Base-by-base conservation (phyloP, 768 basidiomycete genomes). In the Boletus fagicola region DNA sequence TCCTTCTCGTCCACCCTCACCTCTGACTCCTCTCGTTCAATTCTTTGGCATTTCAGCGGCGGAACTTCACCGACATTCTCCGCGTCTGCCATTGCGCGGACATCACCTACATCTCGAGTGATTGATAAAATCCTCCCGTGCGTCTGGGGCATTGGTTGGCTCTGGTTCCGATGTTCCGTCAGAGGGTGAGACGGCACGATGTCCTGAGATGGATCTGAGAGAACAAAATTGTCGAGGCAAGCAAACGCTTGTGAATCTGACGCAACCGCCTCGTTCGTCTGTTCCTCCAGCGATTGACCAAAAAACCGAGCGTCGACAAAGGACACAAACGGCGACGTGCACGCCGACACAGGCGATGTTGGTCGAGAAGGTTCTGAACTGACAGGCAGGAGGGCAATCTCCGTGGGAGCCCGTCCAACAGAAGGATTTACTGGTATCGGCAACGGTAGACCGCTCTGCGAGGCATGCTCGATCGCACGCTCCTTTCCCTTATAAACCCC, bases 141-240 rank as follows among this genome's bases (percentile, higher is more conserved):
- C 1, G 3, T 26, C 15, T 38, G 31, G 18, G 56, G 28, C 13
- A 11, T 43, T 20, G 50, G 48, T 24, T 53, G 54, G 3, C 35
- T 54, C 38, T 59, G 57, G 24, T 15, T 56, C 11, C n/a, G 50
- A 2, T 16, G 12, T 44, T 48, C 47, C 2, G 42, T 18, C 20
- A 16, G 39, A 26, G 30, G 48, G 0, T 15, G 45, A 20, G 52
- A 31, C 35, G 43, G 18, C 11, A 0, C 28, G 0, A n/a, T 12
- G 26, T 49, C 52, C 15, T 56, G 49, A 15, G 36, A 30, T 11
- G 43, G 28, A 18, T 51, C 46, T 4, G 49, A 26, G 26, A 49
- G 49, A 8, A 59, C 31, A 4, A 59, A 18, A 28, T 71, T 69
- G 2, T 67, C 53, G 5, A 69, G 56, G 40, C 44, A 49, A 33